Conservation (phyloP, 495 filamentous ascomycete species). For the Penicillium fimorum region DNA sequence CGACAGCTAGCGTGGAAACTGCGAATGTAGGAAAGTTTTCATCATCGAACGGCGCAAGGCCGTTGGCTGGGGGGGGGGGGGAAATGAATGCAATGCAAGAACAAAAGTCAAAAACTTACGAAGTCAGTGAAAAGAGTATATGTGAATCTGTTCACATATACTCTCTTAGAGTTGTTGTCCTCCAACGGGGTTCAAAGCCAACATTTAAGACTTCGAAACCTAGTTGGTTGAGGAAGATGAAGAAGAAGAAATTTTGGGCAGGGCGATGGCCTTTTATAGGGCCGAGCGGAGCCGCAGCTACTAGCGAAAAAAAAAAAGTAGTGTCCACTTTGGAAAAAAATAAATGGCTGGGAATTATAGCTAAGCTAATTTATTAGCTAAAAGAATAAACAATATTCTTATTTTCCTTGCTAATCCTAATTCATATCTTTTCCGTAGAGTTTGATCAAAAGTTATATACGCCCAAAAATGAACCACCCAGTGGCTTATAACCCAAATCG, state of each 20-base stretch:
- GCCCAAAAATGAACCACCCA: conserved; percentile 3
- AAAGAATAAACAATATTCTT: not conserved
- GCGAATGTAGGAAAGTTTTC: conserved; percentile 54
- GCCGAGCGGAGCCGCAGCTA: conserved; percentile 36
- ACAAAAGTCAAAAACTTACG: conserved; percentile 24
- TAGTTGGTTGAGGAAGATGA: conserved; percentile 20
- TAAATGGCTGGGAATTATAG: not conserved
- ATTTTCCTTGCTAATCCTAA: not conserved
- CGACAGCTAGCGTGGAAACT: conserved; percentile 56
- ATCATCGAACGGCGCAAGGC: conserved; percentile 41
- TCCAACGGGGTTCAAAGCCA: not conserved
- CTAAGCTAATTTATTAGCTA: not conserved
- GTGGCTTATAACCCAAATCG: not conserved
- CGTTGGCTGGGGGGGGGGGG: conserved; percentile 22
- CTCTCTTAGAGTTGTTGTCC: not conserved
- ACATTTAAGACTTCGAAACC: conserved; percentile 20
- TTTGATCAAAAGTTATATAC: not conserved
- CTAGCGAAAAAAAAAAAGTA: conserved; percentile 26
- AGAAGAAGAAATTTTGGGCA: conserved; percentile 31
- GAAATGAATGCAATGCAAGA: conserved; percentile 1
- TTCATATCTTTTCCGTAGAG: conserved; percentile 9
- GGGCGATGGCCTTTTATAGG: conserved; percentile 37
- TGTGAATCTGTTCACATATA: not conserved
- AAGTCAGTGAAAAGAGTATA: conserved; percentile 18
- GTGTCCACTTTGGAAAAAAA: conserved; percentile 4